Percentiles rank a stretch among this genome's conserved stretches.
phyloP scores from a whole-genome alignment of 148 eudicot genomes.

The Heliosperma pusillum region DNA sequence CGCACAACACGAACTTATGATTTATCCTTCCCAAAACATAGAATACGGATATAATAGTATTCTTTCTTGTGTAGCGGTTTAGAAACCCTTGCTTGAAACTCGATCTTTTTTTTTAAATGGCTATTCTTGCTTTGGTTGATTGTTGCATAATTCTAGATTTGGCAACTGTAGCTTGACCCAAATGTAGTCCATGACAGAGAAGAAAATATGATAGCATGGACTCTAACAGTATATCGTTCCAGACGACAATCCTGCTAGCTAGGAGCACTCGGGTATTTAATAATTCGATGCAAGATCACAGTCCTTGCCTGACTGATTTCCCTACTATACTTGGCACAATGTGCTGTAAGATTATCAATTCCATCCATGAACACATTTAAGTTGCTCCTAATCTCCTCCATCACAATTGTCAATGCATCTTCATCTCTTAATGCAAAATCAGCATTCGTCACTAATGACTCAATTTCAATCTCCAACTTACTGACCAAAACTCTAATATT shows the following conservation, averaged over 20 bases:
- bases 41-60: no score
- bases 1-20: no score
- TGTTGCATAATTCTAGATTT: neutral
- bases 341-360: slow-evolving; percentile 23
- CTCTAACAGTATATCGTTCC: neutral
- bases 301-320: slow-evolving; percentile 35
- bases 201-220: neutral
- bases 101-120: no score
- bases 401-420: slow-evolving; percentile 24
- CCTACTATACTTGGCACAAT: slow-evolving; percentile 25
- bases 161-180: neutral
- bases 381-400: slow-evolving; percentile 29
- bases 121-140: no score
- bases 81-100: neutral
- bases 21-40: neutral
- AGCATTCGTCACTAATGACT: slow-evolving; percentile 28
- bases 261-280: slow-evolving; percentile 32
- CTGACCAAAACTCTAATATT: slow-evolving; percentile 27
- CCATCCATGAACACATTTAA: slow-evolving; percentile 30
- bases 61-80: no score
- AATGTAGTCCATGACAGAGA: neutral
- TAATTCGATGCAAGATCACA: slow-evolving; percentile 31
- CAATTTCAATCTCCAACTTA: slow-evolving; percentile 30
- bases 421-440: slow-evolving; percentile 23
- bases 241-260: neutral